Conservation (phyloP, 2,329 filamentous ascomycete genomes). For the Pseudogymnoascus sp. region DNA sequence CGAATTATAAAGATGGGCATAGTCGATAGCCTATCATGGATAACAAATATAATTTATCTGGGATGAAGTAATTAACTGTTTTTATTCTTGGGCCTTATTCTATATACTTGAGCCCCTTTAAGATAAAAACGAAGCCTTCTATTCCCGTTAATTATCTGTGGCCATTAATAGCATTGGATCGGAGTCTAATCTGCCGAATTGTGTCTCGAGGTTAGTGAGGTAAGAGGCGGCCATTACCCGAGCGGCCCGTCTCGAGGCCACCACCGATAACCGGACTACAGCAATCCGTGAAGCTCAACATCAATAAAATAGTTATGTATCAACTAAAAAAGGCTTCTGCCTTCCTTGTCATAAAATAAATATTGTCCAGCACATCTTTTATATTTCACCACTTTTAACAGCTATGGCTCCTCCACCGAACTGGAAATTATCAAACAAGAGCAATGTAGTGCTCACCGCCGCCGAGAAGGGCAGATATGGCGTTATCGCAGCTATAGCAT, state of each 20-base stretch:
- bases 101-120: neutral
- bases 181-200: neutral
- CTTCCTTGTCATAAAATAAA: neutral
- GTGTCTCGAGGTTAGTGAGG: neutral
- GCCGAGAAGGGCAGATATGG: slow-evolving; percentile 47
- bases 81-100: neutral
- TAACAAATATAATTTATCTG: neutral
- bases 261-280: neutral
- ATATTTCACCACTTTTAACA: neutral
- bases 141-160: neutral
- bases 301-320: neutral
- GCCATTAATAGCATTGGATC: neutral
- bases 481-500: slow-evolving; percentile 44
- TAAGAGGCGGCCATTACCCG: neutral
- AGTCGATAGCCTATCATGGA: neutral
- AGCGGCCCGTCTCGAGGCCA: neutral
- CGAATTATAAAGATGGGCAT: neutral
- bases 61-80: neutral
- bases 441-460: slow-evolving; percentile 41
- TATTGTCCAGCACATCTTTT: neutral
- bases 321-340: neutral
- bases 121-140: neutral
- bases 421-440: slow-evolving; percentile 14
- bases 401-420: slow-evolving; percentile 5
- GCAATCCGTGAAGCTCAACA: neutral